Percentiles rank a stretch among this genome's conserved stretches.
Evolutionary conservation across 2,329 filamentous ascomycete species (phyloP).

Genomic region (Chrysoporthe austroafricana): DNA sequence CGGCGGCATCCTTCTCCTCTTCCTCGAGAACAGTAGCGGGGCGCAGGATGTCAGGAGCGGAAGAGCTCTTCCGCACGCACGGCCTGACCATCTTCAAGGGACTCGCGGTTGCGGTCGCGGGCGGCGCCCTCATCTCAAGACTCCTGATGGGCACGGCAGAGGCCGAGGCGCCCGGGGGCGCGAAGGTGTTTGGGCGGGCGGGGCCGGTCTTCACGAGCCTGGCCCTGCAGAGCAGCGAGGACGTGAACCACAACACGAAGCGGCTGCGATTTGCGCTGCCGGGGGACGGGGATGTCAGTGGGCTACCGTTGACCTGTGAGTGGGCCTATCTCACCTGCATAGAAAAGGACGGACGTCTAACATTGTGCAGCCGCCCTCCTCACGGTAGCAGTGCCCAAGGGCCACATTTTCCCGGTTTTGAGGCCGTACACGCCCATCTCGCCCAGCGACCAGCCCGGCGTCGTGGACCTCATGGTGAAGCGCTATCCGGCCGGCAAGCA

Average conservation of each 20-base stretch:
- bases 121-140: constrained; percentile 22
- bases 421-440: constrained; percentile 70
- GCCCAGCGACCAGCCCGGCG: constrained; percentile 56
- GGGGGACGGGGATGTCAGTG: constrained; percentile 49
- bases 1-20: neutral
- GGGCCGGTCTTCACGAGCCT: constrained; percentile 51
- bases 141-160: constrained; percentile 20
- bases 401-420: constrained; percentile 60
- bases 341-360: neutral
- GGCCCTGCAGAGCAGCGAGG: constrained; percentile 53
- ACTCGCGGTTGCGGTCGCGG: constrained; percentile 20
- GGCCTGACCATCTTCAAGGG: constrained; percentile 22
- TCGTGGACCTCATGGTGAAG: constrained; percentile 69
- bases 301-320: constrained; percentile 54
- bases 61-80: constrained; percentile 20
- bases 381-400: constrained; percentile 62
- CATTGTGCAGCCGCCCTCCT: constrained; percentile 54
- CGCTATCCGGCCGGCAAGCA: constrained; percentile 68
- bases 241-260: constrained; percentile 63
- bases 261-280: constrained; percentile 60
- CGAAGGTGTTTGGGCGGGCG: constrained; percentile 25
- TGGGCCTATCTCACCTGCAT: neutral
- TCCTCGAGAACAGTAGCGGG: neutral
- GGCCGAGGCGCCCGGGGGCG: constrained; percentile 13
- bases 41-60: constrained; percentile 19